These are phyloP conservation scores for Coffea eugenioides DNA, from an alignment of 257 asterid species.

Conservation along the genomic window DNA sequence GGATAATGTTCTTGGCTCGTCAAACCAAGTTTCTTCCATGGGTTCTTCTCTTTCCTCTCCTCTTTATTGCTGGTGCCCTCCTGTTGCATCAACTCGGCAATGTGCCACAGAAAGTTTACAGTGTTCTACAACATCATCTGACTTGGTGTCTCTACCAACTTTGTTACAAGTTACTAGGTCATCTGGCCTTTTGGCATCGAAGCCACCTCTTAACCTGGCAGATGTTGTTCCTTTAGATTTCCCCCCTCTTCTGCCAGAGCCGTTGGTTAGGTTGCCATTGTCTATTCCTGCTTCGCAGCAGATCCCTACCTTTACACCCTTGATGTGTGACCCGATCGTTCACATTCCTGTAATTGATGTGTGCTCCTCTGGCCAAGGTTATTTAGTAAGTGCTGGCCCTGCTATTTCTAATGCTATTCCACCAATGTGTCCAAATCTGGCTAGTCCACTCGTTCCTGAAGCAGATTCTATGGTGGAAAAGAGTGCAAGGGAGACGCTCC, in stretches of 20 bases:
- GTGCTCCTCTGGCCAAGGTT: constrained; percentile 93
- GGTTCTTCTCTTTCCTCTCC: constrained; percentile 58
- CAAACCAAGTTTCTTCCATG: constrained; percentile 34
- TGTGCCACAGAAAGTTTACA: constrained; percentile 32
- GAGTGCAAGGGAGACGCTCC: constrained; percentile 88
- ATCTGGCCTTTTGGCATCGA: constrained; percentile 43
- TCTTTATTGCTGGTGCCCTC: constrained; percentile 91
- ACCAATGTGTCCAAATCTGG: constrained; percentile 45
- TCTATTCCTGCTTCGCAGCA: constrained; percentile 60
- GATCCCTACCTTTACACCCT: constrained; percentile 72
- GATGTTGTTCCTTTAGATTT: constrained; percentile 55
- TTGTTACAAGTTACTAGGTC: constrained; percentile 48
- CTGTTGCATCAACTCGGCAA: constrained; percentile 52
- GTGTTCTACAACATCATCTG: constrained; percentile 45
- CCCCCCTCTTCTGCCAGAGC: constrained; percentile 68
- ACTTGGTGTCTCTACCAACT: constrained; percentile 55
- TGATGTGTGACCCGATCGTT: constrained; percentile 84
- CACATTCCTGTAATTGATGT: constrained; percentile 85
- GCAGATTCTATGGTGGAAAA: constrained; percentile 64
- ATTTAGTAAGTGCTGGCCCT: constrained; percentile 80
- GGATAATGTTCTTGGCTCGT: constrained; percentile 35
- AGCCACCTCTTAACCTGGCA: constrained; percentile 38
- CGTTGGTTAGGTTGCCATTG: constrained; percentile 43
- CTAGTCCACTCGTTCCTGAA: constrained; percentile 53
- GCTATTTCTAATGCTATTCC: constrained; percentile 57